Conservation (phyloP, 805 yeast genomes). For the Hanseniaspora taiwanica region DNA sequence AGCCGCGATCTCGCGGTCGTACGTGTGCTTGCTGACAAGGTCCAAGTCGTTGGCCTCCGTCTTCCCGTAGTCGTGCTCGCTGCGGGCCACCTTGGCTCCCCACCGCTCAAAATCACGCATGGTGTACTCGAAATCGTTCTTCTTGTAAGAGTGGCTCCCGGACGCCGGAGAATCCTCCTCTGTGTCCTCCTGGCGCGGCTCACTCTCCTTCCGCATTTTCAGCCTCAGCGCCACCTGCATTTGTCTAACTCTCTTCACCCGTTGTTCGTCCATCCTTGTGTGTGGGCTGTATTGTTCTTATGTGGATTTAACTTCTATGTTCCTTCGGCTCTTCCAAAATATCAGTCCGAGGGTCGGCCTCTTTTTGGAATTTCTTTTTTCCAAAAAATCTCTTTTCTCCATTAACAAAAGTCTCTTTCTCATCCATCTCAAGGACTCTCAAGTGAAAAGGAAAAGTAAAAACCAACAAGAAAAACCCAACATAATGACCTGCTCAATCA, state of each 20-base stretch:
- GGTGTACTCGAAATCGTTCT: slow-evolving; percentile 7
- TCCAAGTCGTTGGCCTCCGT: slow-evolving; percentile 6
- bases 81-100: slow-evolving; percentile 7
- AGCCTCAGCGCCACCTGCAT: neutral
- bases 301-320: too few relatives aligned
- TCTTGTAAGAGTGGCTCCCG: neutral
- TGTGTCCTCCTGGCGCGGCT: neutral
- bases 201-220: neutral
- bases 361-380: too few relatives aligned
- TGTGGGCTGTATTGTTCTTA: neutral
- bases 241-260: neutral
- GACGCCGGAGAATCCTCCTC: neutral
- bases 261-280: neutral
- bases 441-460: neutral
- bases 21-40: slow-evolving; percentile 18
- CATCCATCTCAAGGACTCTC: too few relatives aligned
- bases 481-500: slow-evolving; percentile 11
- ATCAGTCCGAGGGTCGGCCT: too few relatives aligned
- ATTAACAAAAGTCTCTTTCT: too few relatives aligned
- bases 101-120: slow-evolving; percentile 18
- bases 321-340: neutral
- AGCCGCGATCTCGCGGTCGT: slow-evolving; percentile 16
- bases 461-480: neutral
- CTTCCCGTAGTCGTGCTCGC: slow-evolving; percentile 5
- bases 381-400: too few relatives aligned